Evolutionary conservation across 2,329 filamentous ascomycete genomes (phyloP), one percentile per base, ranked within the genome.

Genomic region (Thielaviopsis punctulata): DNA sequence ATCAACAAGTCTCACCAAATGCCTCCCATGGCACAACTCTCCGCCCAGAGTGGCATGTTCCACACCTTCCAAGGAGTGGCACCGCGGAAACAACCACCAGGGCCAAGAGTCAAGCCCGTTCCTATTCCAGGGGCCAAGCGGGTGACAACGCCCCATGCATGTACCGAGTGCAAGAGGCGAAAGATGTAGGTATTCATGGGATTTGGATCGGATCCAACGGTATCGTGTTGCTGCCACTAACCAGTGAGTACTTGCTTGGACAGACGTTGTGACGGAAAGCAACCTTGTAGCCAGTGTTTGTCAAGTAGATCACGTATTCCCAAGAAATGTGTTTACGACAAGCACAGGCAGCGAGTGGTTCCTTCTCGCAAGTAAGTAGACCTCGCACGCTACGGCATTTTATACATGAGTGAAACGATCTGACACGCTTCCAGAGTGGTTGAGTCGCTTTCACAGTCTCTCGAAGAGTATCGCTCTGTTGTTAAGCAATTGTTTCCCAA

Each of bases 281-380:
- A 86, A 61, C 86, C 86, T 10, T 92, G 86, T 62, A 83, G 84
- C 36, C 85, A 88, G 62, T 92, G 86, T 63, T 75, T 85, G 54
- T 88, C 84, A 64, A 89, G 86, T 62, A 79, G 86, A 53, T 84
- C 85, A 18, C 33, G 33, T 39, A 13, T 39, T 56, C 82, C 84
- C 3, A 85, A 88, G 63, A 73, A 79, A 52, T 90, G 86, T 62
- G 80, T 82, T 60, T 90, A 90, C 64, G 82, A 86, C 58, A 87
- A 89, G 66, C 84, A 87, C 57, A 75, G 84, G 15, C 82, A 86
- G 63, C 72, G 83, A 56, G 78, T 86, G 9, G 81, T 86, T 54
- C 84, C 85, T 0, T 89, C 85, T 8, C 76, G 83, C 65, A 88
- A 86, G 82, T 84, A 69, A 65, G 77, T 66, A 41, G 51, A 36